phyloP scores from a whole-genome alignment of 2,329 filamentous ascomycete species.

The Orbilia ellipsospora region DNA sequence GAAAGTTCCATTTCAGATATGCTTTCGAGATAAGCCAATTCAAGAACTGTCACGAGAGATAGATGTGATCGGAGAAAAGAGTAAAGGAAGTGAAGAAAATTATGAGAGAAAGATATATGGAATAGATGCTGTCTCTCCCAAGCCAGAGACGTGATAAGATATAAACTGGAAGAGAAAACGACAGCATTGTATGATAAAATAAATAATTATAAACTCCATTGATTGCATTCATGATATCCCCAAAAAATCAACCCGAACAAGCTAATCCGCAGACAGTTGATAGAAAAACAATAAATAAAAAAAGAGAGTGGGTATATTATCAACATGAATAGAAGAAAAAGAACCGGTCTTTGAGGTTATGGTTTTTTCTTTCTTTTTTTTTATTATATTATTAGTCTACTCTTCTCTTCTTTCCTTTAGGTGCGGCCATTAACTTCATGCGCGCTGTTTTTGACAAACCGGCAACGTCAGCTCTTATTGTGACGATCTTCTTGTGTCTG shows the following conservation, averaged over 20 bases:
- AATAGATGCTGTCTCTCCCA: not conserved
- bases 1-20: not conserved
- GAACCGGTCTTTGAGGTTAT: conserved; percentile 43
- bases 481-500: conserved; percentile 70
- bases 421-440: conserved; percentile 82
- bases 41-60: too few relatives aligned
- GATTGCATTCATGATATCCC: conserved; percentile 55
- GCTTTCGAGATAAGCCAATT: too few relatives aligned
- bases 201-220: conserved; percentile 50
- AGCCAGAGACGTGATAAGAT: not conserved
- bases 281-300: conserved; percentile 24
- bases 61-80: too few relatives aligned
- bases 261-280: conserved; percentile 50
- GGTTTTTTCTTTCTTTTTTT: conserved; percentile 19
- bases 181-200: conserved; percentile 2
- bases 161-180: conserved; percentile 13
- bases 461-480: conserved; percentile 91
- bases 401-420: conserved; percentile 92
- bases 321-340: conserved; percentile 55
- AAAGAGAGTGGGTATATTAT: conserved; percentile 49
- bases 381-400: conserved; percentile 64
- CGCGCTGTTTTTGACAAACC: conserved; percentile 82
- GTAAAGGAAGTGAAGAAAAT: not conserved
- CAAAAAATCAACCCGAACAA: conserved; percentile 49
- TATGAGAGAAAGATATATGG: conserved; percentile 5